These are phyloP conservation scores for Pichia insulana DNA, from an alignment of 805 yeast genomes.

Conservation along the genomic window DNA sequence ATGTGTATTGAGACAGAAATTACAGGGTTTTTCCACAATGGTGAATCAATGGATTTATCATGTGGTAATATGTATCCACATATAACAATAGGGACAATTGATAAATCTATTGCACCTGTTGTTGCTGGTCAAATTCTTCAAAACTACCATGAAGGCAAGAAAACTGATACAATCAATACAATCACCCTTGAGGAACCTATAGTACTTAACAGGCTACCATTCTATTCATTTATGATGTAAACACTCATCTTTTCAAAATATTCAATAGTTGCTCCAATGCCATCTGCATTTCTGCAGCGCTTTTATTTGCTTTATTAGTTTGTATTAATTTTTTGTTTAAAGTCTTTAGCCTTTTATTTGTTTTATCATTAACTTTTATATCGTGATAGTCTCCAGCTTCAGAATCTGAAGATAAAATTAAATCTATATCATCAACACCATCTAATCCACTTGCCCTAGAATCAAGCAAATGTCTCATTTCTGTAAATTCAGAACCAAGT, in stretches of 20 bases:
- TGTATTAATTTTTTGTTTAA: not conserved
- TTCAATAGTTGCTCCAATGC: not conserved
- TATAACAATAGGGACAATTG: constrained; percentile 62
- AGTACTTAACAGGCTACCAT: constrained; percentile 12
- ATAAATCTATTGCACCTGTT: constrained; percentile 39
- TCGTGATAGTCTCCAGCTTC: not conserved
- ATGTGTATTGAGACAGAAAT: constrained; percentile 47
- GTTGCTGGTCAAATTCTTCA: constrained; percentile 35
- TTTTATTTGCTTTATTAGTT: not conserved
- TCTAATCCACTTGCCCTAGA: constrained; percentile 2
- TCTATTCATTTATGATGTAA: constrained; percentile 13
- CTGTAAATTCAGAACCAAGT: constrained; percentile 4
- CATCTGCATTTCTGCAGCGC: not conserved
- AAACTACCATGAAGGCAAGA: constrained; percentile 16
- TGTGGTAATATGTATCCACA: constrained; percentile 46
- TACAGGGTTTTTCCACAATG: constrained; percentile 8
- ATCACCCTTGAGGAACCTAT: constrained; percentile 10
- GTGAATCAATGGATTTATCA: constrained; percentile 8
- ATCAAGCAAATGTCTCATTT: constrained; percentile 1
- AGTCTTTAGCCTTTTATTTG: not conserved
- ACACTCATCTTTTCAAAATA: not conserved
- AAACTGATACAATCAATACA: constrained; percentile 8
- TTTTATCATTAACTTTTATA: not conserved
- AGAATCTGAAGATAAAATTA: constrained; percentile 6
- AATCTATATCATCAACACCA: constrained; percentile 1